A percentile compares a stretch with the other conserved stretches of the same genome.
Conservation (phyloP, 2,329 filamentous ascomycete species). For the Onygenales sp. region DNA sequence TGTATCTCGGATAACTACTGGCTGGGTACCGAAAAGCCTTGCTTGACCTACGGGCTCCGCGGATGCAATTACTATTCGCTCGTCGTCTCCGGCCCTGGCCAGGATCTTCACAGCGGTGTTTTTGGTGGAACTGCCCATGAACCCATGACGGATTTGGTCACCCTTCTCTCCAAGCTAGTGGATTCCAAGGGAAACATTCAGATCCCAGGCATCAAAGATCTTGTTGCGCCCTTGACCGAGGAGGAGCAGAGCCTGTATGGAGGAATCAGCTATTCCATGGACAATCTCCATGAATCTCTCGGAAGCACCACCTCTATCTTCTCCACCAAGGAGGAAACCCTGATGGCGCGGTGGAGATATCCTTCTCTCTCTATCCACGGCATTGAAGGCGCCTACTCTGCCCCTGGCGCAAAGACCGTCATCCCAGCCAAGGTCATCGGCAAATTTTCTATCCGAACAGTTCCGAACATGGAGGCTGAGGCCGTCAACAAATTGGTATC, state of each 20-base stretch:
- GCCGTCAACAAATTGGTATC: constrained; percentile 78
- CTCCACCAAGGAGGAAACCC: constrained; percentile 77
- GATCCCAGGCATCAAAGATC: constrained; percentile 87
- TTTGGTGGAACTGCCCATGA: constrained; percentile 95
- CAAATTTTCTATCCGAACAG: constrained; percentile 97
- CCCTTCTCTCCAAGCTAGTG: constrained; percentile 72
- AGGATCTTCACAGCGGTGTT: constrained; percentile 92
- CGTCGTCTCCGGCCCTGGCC: constrained; percentile 79
- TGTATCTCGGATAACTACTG: constrained; percentile 99
- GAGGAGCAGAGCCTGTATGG: constrained; percentile 86
- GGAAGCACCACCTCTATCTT: constrained; percentile 82
- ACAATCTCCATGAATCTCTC: constrained; percentile 83
- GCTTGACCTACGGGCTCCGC: constrained; percentile 90
- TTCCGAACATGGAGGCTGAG: constrained; percentile 92
- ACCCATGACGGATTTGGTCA: constrained; percentile 92
- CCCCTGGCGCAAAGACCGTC: constrained; percentile 92
- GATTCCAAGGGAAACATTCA: constrained; percentile 86
- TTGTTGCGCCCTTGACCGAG: constrained; percentile 78
- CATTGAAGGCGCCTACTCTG: constrained; percentile 87
- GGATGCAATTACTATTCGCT: constrained; percentile 97
- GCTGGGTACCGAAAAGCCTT: constrained; percentile 97
- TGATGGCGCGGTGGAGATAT: constrained; percentile 94
- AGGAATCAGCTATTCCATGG: constrained; percentile 89
- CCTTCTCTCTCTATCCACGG: constrained; percentile 92
- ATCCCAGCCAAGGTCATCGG: constrained; percentile 96